Base-by-base conservation (phyloP, 2,329 filamentous ascomycete species). In the Xylaria sp. region DNA sequence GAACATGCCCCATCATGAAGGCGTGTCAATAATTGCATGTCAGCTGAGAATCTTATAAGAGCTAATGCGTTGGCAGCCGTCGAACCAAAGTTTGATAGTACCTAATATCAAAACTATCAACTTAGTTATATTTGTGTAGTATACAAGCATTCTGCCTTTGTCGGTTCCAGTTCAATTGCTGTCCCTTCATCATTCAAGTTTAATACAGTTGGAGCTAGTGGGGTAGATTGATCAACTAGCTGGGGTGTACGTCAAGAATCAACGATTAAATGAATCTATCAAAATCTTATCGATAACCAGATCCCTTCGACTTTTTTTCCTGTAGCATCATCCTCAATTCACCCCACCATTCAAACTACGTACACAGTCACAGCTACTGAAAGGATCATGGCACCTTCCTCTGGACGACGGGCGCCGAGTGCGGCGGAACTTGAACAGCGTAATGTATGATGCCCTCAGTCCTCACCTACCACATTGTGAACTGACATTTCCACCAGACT, bases 401-500 rank as follows among this genome's bases (percentile, higher is more conserved):
- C 71, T n/a, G 71, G 70, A 59, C 65, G 67, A 61, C 63, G 65
- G 13, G 71, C 51, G 65, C 72, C 74, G 20, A 75, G 68, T 31
- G 72, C 72, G 46, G 71, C 73, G 60, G 71, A 79, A 38, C 59
- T 77, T 13, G 74, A 77, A 15, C 70, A 76, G 44, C 74, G 77
- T 31, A 77, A 76, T 63, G 77, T 78, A 74, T 20, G 73, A 9
- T 65, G 40, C 7, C 42, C 33, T 1, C 17, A 26, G 26, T 26
- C 11, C 26, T n/a, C 6, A 9, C 57, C 17, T 51, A 51, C 26
- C 28, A n/a, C 7, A 31, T 58, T 6, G 23, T 13, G 13, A 65
- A 64, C 72, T 77, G 49, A 78, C 7, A 63, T 68, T 10, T 9
- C 11, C 9, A 11, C 38, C 75, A 97, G 92, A 91, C 93, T 75